Conservation (phyloP, 306 rosid genomes). For the Lablab purpureus region DNA sequence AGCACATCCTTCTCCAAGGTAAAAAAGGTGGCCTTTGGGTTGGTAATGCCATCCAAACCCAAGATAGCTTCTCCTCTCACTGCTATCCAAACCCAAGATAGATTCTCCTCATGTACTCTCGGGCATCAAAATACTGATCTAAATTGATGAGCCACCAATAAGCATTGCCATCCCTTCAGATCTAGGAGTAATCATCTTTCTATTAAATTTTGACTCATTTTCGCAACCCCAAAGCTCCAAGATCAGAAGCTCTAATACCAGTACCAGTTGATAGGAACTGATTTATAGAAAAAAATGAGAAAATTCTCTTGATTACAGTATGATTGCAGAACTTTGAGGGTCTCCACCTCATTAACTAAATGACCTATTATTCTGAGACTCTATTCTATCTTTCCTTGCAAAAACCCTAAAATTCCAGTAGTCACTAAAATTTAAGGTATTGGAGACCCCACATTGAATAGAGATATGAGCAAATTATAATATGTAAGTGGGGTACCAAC, state of each 20-base stretch:
- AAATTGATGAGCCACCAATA: neutral
- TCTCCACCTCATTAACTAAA: neutral
- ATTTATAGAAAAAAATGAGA: too few relatives aligned
- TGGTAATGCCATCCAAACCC: neutral
- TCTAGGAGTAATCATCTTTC: neutral
- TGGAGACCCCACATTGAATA: too few relatives aligned
- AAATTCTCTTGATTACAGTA: too few relatives aligned
- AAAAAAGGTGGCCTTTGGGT: neutral
- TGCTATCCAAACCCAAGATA: neutral
- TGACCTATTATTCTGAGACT: neutral
- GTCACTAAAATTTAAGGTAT: too few relatives aligned
- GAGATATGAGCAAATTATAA: too few relatives aligned
- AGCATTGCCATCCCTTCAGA: neutral
- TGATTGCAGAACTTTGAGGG: too few relatives aligned
- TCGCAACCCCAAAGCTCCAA: neutral
- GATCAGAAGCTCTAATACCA: neutral
- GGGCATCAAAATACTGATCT: neutral
- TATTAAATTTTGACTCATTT: neutral
- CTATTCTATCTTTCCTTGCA: neutral
- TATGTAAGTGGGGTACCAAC: too few relatives aligned
- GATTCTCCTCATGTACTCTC: neutral
- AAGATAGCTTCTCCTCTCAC: neutral
- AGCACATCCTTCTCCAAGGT: neutral
- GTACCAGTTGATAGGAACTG: too few relatives aligned
- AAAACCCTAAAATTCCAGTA: too few relatives aligned